Percentiles rank a stretch among this genome's conserved stretches.
Conservation (phyloP, 2,329 filamentous ascomycete species). For the Penicillium sp. region DNA sequence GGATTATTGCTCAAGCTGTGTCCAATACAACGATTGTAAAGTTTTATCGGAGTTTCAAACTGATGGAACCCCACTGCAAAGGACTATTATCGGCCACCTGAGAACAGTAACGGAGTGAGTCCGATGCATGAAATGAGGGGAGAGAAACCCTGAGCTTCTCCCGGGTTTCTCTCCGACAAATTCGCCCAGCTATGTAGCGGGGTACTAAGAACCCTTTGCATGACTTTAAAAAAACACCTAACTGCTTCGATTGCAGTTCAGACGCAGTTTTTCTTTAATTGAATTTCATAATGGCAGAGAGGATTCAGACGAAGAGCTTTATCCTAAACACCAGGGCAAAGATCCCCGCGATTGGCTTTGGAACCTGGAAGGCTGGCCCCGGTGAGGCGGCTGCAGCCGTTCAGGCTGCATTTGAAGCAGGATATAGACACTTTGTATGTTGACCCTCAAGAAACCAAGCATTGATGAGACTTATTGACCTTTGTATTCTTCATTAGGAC, state of each 20-base stretch:
- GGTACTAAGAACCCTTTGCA: not conserved
- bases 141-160: not conserved
- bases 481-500: conserved; percentile 16
- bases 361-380: conserved; percentile 60
- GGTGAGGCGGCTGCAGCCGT: conserved; percentile 73
- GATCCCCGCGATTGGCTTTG: conserved; percentile 41
- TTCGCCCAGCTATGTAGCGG: not conserved
- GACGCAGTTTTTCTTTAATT: too few relatives aligned
- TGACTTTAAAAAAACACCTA: not conserved
- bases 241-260: too few relatives aligned
- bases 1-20: too few relatives aligned
- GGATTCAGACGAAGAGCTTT: conserved; percentile 22
- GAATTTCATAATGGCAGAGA: conserved; percentile 1
- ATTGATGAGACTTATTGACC: not conserved
- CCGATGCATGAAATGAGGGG: not conserved
- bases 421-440: conserved; percentile 72
- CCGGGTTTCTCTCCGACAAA: not conserved
- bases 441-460: not conserved
- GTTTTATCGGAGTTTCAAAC: too few relatives aligned
- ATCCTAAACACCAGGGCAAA: conserved; percentile 41
- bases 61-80: too few relatives aligned
- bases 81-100: too few relatives aligned
- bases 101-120: not conserved
- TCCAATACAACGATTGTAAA: too few relatives aligned
- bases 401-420: conserved; percentile 67